Conservation (phyloP, 805 yeast species). For the Wickerhamiella kurtzmanii region DNA sequence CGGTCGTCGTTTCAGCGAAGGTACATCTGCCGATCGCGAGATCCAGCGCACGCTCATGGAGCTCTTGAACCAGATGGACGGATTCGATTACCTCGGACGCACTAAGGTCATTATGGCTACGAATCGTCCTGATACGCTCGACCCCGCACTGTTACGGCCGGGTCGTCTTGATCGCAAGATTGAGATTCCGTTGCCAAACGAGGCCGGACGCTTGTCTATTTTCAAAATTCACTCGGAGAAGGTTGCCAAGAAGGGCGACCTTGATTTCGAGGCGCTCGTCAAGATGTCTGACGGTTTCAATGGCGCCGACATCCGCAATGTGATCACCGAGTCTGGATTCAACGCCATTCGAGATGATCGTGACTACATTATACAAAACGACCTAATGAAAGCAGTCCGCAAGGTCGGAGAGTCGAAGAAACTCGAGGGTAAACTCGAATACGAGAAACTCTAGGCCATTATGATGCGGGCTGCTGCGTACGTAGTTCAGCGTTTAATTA, state of each 20-base stretch:
- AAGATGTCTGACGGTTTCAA: slow-evolving; percentile 98
- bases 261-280: slow-evolving; percentile 92
- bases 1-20: slow-evolving; percentile 94
- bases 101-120: slow-evolving; percentile 98
- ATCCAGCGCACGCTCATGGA: slow-evolving; percentile 97
- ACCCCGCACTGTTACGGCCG: slow-evolving; percentile 93
- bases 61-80: slow-evolving; percentile 94
- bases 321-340: slow-evolving; percentile 96
- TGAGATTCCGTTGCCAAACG: slow-evolving; percentile 91
- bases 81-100: slow-evolving; percentile 91
- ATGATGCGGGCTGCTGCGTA: too few species aligned
- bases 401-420: slow-evolving; percentile 95
- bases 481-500: too few species aligned
- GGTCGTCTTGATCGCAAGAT: slow-evolving; percentile 95
- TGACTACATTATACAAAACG: slow-evolving; percentile 85
- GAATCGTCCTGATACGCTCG: slow-evolving; percentile 96
- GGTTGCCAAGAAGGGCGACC: slow-evolving; percentile 83
- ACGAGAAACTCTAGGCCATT: slow-evolving; percentile 82
- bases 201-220: slow-evolving; percentile 85
- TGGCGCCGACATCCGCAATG: slow-evolving; percentile 96
- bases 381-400: slow-evolving; percentile 94
- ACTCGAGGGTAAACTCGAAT: slow-evolving; percentile 89
- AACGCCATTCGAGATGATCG: slow-evolving; percentile 96
- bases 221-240: slow-evolving; percentile 83
- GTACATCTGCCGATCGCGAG: slow-evolving; percentile 97